Base-by-base conservation (phyloP, 192 early-diverging fungal genomes). In the Mortierella claussenii region DNA sequence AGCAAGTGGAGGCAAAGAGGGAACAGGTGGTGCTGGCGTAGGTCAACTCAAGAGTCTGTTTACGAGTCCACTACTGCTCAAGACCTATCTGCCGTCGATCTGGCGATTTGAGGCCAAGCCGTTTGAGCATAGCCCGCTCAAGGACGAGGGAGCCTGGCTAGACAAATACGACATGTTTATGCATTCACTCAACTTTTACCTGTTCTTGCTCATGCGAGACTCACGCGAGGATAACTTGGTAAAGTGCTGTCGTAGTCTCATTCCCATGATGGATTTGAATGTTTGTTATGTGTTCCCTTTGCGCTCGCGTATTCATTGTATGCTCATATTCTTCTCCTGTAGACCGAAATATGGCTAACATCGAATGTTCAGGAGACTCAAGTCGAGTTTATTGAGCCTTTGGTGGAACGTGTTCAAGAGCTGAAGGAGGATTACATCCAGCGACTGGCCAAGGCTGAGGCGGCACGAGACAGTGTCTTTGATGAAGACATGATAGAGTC, bases 151-250 rank as follows among this genome's bases (percentile, higher is more conserved):
- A 2, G 50, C 54, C 0, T 85, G 83, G 65, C 43, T 43, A 45
- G 82, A 83, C 12, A 78, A 75, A 15, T 78, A 80, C 49, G 76
- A 68, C 43, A 68, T 60, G 51, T 54, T 81, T 7, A 85, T 85
- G 80, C 82, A 85, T 15, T 74, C 70, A 13, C 44, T 83, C 3
- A 85, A 85, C 57, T 78, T 83, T 67, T 85, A 85, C 52, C 23
- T 83, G 21, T 83, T 73, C 56, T 31, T 85, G 30, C 58, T 85
- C 42, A 78, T 83, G 55, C 62, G 79, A 8, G 84, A 85, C 55
- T 43, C 54, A 7, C n/a, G 74, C n/a, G 51, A 65, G 20, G 60
- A 80, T 9, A 83, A 85, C 42, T 33, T 74, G 70, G 83, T 85
- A 70, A 57, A 58, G 30, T 10, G 18, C 4, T n/a, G 9, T 34